phyloP scores from a whole-genome alignment of 1,139 yeast genomes.

The Saccharomyces uvarum region DNA sequence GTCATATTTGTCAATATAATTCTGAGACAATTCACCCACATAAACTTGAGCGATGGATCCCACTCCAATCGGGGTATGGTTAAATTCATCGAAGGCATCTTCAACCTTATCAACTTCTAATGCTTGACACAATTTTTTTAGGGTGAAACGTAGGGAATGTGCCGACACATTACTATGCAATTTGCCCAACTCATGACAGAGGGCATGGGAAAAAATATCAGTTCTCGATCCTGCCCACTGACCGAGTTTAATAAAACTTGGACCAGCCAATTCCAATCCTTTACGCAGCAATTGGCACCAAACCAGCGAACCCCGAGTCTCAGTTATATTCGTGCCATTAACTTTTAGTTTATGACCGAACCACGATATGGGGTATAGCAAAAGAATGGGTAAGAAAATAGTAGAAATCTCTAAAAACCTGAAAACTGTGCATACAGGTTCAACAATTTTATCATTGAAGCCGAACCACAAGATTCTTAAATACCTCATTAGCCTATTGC shows the following conservation, averaged over 20 bases:
- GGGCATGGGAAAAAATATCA: conserved; percentile 73
- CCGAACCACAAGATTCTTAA: conserved; percentile 38
- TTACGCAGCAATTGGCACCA: conserved; percentile 68
- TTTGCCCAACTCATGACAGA: conserved; percentile 70
- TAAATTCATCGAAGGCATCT: conserved; percentile 75
- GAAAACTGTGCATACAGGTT: conserved; percentile 59
- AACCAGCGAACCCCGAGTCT: conserved; percentile 52
- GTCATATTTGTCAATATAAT: conserved; percentile 35
- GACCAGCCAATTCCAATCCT: conserved; percentile 81
- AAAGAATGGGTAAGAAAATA: conserved; percentile 63
- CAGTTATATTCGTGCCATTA: conserved; percentile 31
- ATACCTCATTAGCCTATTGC: conserved; percentile 24
- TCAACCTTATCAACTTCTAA: conserved; percentile 49
- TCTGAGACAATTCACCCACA: conserved; percentile 54
- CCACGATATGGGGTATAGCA: conserved; percentile 57
- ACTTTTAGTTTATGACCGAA: conserved; percentile 44
- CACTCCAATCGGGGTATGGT: conserved; percentile 74
- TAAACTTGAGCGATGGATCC: conserved; percentile 98
- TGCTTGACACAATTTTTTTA: conserved; percentile 48
- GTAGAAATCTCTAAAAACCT: conserved; percentile 62
- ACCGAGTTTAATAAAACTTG: conserved; percentile 89
- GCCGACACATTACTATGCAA: conserved; percentile 78
- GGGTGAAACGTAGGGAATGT: conserved; percentile 61
- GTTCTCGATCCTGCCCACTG: conserved; percentile 99
- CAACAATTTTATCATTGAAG: conserved; percentile 48